Conservation (phyloP, 2,329 filamentous ascomycete genomes). For the Scleromitrula shiraiana region DNA sequence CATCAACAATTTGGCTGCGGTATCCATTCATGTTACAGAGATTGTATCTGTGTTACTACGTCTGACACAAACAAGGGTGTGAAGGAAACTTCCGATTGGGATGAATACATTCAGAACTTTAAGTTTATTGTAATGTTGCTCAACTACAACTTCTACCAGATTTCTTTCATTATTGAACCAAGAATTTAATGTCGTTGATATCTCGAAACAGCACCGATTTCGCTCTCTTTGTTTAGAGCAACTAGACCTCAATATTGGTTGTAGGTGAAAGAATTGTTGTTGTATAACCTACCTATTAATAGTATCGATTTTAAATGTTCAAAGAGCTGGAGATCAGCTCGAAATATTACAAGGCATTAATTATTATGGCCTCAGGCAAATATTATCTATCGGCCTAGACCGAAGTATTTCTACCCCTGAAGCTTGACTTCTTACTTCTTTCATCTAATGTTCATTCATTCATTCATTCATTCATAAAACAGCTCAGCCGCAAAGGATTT, state of each 20-base stretch:
- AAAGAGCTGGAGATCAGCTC: too few species aligned
- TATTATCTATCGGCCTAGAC: neutral
- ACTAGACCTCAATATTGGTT: neutral
- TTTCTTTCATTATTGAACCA: neutral
- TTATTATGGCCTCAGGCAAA: neutral
- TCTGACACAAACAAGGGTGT: neutral
- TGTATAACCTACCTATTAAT: too few species aligned
- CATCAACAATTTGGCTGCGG: too few species aligned
- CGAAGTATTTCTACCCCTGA: neutral
- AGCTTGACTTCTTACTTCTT: constrained; percentile 1
- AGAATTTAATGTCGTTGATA: neutral
- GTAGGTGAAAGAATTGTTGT: neutral
- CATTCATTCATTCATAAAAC: too few species aligned
- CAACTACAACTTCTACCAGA: too few species aligned
- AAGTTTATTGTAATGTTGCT: constrained; percentile 4
- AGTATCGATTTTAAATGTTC: too few species aligned
- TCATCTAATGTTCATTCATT: neutral
- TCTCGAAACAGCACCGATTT: too few species aligned
- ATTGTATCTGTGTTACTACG: too few species aligned
- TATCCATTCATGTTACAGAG: too few species aligned
- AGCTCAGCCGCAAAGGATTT: constrained; percentile 9
- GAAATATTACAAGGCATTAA: too few species aligned
- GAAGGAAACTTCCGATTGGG: neutral
- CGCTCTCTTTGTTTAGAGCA: too few species aligned
- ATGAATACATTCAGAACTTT: neutral